Conservation (phyloP, 1,284 basidiomycete species). For the Afroboletus lepidellus region DNA sequence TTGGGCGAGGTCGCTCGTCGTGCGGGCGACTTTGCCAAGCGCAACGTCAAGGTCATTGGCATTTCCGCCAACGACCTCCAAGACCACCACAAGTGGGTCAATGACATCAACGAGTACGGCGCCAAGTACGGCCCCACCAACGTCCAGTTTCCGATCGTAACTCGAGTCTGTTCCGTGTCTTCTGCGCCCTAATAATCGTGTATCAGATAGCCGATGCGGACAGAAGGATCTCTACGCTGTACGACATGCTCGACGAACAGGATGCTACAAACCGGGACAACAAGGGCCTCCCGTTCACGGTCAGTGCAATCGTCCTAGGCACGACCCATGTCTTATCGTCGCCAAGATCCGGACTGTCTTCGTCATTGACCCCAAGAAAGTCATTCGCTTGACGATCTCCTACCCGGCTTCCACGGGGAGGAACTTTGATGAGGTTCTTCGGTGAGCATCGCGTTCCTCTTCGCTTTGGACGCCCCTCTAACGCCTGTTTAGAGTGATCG, state of each 20-base stretch:
- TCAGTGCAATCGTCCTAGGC: conserved; percentile 6
- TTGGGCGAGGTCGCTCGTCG: conserved; percentile 92
- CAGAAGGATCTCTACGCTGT: conserved; percentile 81
- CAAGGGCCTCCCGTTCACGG: conserved; percentile 86
- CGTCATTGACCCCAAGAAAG: conserved; percentile 89
- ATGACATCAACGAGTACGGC: conserved; percentile 88
- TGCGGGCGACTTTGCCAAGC: conserved; percentile 79
- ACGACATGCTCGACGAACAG: conserved; percentile 96
- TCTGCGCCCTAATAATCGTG: conserved; percentile 4
- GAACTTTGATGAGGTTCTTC: conserved; percentile 87
- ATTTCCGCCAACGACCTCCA: conserved; percentile 90
- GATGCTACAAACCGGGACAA: conserved; percentile 93
- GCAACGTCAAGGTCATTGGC: conserved; percentile 92
- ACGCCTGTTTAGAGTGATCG: conserved; percentile 50
- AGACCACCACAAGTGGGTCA: conserved; percentile 87
- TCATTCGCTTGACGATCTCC: conserved; percentile 84
- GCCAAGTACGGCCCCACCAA: conserved; percentile 63
- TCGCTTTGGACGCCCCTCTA: conserved; percentile 1
- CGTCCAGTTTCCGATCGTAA: conserved; percentile 91
- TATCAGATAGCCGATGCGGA: conserved; percentile 86
- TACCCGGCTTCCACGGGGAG: conserved; percentile 89
- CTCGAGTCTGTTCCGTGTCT: conserved; percentile 10
- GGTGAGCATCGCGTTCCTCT: conserved; percentile 43
- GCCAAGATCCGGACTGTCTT: conserved; percentile 92
- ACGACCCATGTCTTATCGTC: not conserved